These are phyloP conservation scores for Fusarium falciforme DNA, from an alignment of 2,329 filamentous ascomycete genomes.

Conservation along the genomic window DNA sequence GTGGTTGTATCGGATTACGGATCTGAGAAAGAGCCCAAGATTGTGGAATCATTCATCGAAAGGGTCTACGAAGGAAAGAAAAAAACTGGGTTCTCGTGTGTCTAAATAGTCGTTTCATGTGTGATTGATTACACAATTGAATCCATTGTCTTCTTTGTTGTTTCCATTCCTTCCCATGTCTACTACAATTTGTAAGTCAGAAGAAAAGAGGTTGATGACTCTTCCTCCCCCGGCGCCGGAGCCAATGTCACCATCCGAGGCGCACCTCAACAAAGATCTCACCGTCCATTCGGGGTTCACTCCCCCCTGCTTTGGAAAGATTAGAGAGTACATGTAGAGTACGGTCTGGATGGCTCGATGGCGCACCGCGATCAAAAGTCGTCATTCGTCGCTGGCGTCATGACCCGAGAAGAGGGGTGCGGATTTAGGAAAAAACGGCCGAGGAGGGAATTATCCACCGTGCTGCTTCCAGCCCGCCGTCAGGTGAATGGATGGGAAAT, in stretches of 20 bases:
- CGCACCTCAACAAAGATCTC: slow-evolving; percentile 3
- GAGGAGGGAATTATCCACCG: slow-evolving; percentile 2
- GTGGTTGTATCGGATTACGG: slow-evolving; percentile 22
- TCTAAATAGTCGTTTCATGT: slow-evolving; percentile 20
- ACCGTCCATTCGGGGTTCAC: neutral
- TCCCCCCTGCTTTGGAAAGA: neutral
- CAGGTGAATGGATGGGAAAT: slow-evolving; percentile 9
- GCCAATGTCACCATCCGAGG: slow-evolving; percentile 1
- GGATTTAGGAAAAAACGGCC: slow-evolving; percentile 13
- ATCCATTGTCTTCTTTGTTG: slow-evolving; percentile 11
- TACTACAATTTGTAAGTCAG: slow-evolving; percentile 27
- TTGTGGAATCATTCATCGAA: slow-evolving; percentile 29
- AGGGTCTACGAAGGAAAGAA: slow-evolving; percentile 23
- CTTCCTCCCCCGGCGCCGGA: slow-evolving; percentile 1
- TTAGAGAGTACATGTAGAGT: neutral
- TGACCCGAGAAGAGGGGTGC: neutral
- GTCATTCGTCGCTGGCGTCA: slow-evolving; percentile 20
- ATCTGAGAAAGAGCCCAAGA: slow-evolving; percentile 13
- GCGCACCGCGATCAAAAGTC: slow-evolving; percentile 10
- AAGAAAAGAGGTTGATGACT: neutral
- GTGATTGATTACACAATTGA: slow-evolving; percentile 12
- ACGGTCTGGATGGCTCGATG: slow-evolving; percentile 17
- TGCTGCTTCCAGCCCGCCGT: slow-evolving; percentile 4
- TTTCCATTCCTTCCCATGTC: neutral
- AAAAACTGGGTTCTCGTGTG: slow-evolving; percentile 23